phyloP scores from a whole-genome alignment of 2,329 filamentous ascomycete species.

The Penicillium sp. region DNA sequence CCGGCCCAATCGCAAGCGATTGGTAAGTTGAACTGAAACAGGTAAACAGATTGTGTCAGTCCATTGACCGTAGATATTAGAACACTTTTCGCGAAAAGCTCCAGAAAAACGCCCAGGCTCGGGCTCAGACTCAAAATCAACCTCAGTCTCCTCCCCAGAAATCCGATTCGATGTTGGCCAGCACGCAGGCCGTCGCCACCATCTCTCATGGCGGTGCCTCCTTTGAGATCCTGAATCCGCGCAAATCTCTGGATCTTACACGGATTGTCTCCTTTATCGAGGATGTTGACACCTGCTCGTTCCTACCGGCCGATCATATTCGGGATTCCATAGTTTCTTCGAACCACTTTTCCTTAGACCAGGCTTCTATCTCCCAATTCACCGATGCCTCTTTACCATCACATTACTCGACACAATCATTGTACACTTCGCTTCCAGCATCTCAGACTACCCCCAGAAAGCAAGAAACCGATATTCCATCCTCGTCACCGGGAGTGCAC shows the following conservation, averaged over 20 bases:
- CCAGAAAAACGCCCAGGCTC: conserved; percentile 19
- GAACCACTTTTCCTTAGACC: conserved; percentile 16
- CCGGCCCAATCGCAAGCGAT: conserved; percentile 22
- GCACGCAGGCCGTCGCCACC: conserved; percentile 23
- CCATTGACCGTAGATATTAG: conserved; percentile 16
- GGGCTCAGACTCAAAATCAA: conserved; percentile 14
- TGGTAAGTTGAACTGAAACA: conserved; percentile 21
- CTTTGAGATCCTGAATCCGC: conserved; percentile 38
- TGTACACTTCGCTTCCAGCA: conserved; percentile 13
- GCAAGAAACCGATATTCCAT: conserved; percentile 14
- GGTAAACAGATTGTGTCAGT: conserved; percentile 8
- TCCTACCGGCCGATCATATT: conserved; percentile 16
- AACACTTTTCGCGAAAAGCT: conserved; percentile 32
- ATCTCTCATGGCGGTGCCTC: conserved; percentile 32
- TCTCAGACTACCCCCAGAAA: conserved; percentile 10
- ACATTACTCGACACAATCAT: conserved; percentile 18
- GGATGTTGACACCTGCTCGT: conserved; percentile 27
- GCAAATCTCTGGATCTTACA: conserved; percentile 32
- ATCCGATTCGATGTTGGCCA: conserved; percentile 28
- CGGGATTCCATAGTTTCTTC: conserved; percentile 21
- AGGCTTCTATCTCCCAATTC: conserved; percentile 20
- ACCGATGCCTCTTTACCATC: conserved; percentile 23
- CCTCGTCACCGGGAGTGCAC: conserved; percentile 15
- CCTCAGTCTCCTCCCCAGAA: conserved; percentile 14
- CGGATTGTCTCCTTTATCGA: conserved; percentile 36